These are phyloP conservation scores for Pestalotiopsis sp. DNA, from an alignment of 2,329 filamentous ascomycete species.

Conservation along the genomic window DNA sequence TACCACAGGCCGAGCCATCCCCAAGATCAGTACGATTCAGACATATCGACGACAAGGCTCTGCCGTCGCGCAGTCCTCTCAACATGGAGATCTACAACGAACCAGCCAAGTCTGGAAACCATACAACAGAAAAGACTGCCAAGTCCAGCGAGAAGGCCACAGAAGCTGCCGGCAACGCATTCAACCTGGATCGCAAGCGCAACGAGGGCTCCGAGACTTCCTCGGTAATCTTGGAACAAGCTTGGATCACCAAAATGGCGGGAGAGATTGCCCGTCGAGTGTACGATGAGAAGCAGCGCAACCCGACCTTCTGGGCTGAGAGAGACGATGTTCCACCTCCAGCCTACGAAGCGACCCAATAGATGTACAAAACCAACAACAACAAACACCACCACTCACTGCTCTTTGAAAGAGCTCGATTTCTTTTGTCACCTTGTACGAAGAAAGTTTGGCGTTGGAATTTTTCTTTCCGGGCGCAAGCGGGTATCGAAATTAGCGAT, in stretches of 20 bases:
- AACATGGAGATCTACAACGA: constrained; percentile 37
- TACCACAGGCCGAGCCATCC: constrained; percentile 20
- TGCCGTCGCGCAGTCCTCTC: constrained; percentile 34
- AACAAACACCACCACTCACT: constrained; percentile 5
- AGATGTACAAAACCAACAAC: constrained; percentile 24
- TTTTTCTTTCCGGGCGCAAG: neutral
- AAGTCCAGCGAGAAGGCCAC: constrained; percentile 28
- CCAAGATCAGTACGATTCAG: constrained; percentile 47
- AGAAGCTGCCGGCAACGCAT: constrained; percentile 31
- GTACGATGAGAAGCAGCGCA: constrained; percentile 78
- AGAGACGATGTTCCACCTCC: constrained; percentile 62
- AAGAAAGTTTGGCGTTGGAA: neutral
- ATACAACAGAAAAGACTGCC: constrained; percentile 12
- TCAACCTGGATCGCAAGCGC: constrained; percentile 33
- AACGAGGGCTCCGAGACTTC: constrained; percentile 50
- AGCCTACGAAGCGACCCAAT: constrained; percentile 59
- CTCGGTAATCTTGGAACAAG: constrained; percentile 73
- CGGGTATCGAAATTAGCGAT: neutral
- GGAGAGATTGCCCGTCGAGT: constrained; percentile 87
- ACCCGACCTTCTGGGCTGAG: constrained; percentile 56
- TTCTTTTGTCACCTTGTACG: constrained; percentile 6
- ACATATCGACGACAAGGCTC: constrained; percentile 30
- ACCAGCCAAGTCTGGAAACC: constrained; percentile 20
- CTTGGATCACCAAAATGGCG: constrained; percentile 92
- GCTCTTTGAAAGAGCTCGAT: constrained; percentile 6